Base-by-base conservation (phyloP, 352 stramenopile species). In the Phytophthora boehmeriae region DNA sequence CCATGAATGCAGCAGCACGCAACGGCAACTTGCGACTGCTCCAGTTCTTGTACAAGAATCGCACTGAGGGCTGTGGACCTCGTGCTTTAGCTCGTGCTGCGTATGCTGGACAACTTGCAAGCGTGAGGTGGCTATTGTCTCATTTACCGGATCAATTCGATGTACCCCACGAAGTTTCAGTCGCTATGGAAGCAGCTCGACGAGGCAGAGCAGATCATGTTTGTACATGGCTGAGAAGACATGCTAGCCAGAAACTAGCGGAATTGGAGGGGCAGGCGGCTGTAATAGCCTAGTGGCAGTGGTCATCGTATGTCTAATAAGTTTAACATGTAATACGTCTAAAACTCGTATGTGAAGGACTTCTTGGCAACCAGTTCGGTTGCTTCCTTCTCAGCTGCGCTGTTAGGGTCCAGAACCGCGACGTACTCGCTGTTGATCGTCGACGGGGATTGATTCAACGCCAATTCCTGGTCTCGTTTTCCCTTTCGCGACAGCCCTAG, bases 321-420 rank as follows among this genome's bases (percentile, higher is more conserved):
- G 13, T 11, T 20, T 11, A 30, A 16, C 2, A 20, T 44, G 22
- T 56, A 27, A 44, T 5, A 16, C 23, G 8, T 22, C 47, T 73
- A 81, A 32, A 81, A 78, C 53, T 81, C 73, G 44, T 78, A 81
- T 8, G 71, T 76, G 46, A 81, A 76, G 46, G 73, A 81, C 45
- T 74, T 78, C 48, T 78, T 78, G 50, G 72, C 62, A 28, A 67
- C 50, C 20, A 70, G 10, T 19, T 78, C 64, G 2, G 59, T 38
- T 5, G 56, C 49, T 38, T 72, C 65, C 28, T 68, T 71, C 32
- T 69, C 46, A 5, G 55, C 45, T 8, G 38, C 46, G 56, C 44
- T 63, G n/a, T 66, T 34, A 2, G 64, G 58, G 20, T 80, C 72
- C 32, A 78, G 28, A 1, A 76, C 50, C 5, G 68, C 72, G n/a